Percentiles rank a stretch among this genome's conserved stretches.
phyloP scores from a whole-genome alignment of 2,329 filamentous ascomycete species.

The Colletotrichum karsti region DNA sequence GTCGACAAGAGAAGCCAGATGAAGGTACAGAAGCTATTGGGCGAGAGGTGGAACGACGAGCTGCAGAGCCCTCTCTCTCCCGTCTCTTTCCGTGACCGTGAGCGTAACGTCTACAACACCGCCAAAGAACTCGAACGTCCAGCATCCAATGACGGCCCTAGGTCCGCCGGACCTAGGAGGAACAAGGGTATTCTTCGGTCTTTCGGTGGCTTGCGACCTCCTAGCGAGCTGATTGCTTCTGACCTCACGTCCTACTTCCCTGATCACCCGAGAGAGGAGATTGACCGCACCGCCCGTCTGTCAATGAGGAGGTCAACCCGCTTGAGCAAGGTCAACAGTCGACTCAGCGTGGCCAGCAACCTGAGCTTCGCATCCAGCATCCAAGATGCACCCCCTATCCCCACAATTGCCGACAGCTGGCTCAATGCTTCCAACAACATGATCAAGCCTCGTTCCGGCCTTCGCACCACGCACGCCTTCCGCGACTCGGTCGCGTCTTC shows the following conservation, averaged over 20 bases:
- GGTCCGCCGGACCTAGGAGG: constrained; percentile 38
- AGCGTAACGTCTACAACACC: constrained; percentile 70
- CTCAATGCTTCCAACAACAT: constrained; percentile 69
- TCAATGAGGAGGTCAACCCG: constrained; percentile 91
- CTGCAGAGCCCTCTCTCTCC: constrained; percentile 89
- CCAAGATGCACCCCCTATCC: constrained; percentile 92
- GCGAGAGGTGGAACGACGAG: constrained; percentile 84
- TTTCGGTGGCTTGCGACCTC: constrained; percentile 91
- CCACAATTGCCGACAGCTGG: constrained; percentile 95
- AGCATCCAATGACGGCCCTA: constrained; percentile 52
- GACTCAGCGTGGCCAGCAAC: constrained; percentile 92
- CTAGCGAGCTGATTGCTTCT: constrained; percentile 96
- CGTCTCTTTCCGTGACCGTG: constrained; percentile 74
- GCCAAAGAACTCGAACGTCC: constrained; percentile 67
- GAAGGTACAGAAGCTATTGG: constrained; percentile 89
- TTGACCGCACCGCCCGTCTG: constrained; percentile 93
- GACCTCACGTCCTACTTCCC: constrained; percentile 98
- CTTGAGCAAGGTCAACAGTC: constrained; percentile 90
- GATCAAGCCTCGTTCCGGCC: constrained; percentile 53
- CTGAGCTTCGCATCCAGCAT: constrained; percentile 92
- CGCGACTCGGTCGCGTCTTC: constrained; percentile 91
- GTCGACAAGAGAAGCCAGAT: constrained; percentile 81
- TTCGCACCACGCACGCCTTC: constrained; percentile 67
- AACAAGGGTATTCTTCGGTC: constrained; percentile 72
- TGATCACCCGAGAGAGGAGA: constrained; percentile 91